phyloP scores from a whole-genome alignment of 345 rosid species.

The Bruguiera gymnorhiza region DNA sequence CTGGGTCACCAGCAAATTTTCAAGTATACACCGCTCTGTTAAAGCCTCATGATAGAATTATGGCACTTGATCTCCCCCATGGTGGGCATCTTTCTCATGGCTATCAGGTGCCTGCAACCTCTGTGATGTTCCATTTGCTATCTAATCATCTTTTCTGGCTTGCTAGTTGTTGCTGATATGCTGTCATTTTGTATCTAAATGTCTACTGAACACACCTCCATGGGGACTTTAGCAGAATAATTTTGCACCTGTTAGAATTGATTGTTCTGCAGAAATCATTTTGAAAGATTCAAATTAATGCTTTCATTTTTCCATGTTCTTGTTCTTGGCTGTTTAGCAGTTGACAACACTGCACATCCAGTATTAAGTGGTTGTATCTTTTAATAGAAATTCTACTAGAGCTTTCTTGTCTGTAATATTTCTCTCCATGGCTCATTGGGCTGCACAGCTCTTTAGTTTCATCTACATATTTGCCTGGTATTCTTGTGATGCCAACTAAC shows the following conservation, averaged over 20 bases:
- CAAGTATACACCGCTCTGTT: constrained; percentile 94
- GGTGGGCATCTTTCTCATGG: constrained; percentile 99
- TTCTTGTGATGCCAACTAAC: not conserved
- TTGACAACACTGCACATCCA: not conserved
- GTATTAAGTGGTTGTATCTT: not conserved
- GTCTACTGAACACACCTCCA: not conserved
- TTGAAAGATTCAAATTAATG: not conserved
- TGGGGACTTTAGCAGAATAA: not conserved
- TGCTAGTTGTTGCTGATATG: not conserved
- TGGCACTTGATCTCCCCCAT: constrained; percentile 99
- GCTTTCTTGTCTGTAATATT: not conserved
- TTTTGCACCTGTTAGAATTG: not conserved
- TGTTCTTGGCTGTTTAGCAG: not conserved
- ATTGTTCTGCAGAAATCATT: not conserved
- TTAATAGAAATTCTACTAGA: not conserved
- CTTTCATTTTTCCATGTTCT: no score
- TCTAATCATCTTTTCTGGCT: not conserved
- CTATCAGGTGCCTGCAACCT: constrained; percentile 65
- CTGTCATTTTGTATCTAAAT: not conserved
- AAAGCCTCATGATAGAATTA: constrained; percentile 95
- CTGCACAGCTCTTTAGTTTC: not conserved
- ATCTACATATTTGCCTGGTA: not conserved
- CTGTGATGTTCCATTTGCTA: constrained; percentile 3
- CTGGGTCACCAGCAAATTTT: constrained; percentile 95
- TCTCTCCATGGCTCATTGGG: not conserved